Evolutionary conservation across 192 early-diverging fungal species (phyloP).

Genomic region (Linnemannia exigua): DNA sequence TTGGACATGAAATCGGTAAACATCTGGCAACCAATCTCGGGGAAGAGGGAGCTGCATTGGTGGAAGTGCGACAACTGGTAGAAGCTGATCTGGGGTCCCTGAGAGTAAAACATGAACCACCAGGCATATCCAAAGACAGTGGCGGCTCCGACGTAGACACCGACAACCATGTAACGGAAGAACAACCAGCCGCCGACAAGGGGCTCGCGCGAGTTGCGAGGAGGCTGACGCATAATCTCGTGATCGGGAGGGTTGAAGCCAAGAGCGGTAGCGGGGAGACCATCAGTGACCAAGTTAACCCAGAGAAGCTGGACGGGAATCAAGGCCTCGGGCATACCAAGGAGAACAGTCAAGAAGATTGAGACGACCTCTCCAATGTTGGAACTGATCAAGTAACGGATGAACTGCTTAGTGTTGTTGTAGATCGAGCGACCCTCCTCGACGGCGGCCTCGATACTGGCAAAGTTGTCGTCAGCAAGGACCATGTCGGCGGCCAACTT

Average conservation of each 20-base stretch:
- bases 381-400: conserved; percentile 97
- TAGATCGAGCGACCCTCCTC: conserved; percentile 98
- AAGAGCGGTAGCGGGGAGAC: conserved; percentile 96
- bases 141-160: conserved; percentile 92
- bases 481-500: conserved; percentile 99
- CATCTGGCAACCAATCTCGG: conserved; percentile 94
- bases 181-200: conserved; percentile 96
- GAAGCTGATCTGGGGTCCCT: conserved; percentile 92
- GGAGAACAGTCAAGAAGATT: conserved; percentile 96
- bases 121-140: conserved; percentile 98
- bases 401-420: conserved; percentile 99
- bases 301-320: conserved; percentile 98
- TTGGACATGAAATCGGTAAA: conserved; percentile 84
- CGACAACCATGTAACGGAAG: conserved; percentile 94
- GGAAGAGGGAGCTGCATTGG: conserved; percentile 88
- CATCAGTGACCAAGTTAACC: conserved; percentile 99
- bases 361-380: conserved; percentile 99
- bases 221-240: conserved; percentile 95
- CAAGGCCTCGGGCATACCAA: conserved; percentile 97
- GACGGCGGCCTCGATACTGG: conserved; percentile 97
- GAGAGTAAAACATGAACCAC: conserved; percentile 96
- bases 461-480: conserved; percentile 99
- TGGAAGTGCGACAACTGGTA: conserved; percentile 95
- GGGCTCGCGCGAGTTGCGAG: conserved; percentile 87
- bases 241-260: conserved; percentile 98